A percentile compares a stretch with the other conserved stretches of the same genome.
Conservation (phyloP, 257 asterid species). For the Paraleonurus japonicus region DNA sequence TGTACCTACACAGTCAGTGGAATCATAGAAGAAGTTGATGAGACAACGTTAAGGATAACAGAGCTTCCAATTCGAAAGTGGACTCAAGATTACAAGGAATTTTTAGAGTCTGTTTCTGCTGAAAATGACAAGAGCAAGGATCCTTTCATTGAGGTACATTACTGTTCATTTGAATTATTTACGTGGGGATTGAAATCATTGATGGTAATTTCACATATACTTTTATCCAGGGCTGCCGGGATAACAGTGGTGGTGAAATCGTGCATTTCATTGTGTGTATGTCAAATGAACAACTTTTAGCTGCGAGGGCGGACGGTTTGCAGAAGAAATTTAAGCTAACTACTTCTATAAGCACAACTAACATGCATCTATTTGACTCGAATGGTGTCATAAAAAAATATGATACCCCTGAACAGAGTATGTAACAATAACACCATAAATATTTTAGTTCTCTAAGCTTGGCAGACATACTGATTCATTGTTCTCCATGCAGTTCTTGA, state of each 20-base stretch:
- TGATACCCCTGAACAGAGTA: slow-evolving; percentile 94
- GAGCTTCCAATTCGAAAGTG: slow-evolving; percentile 92
- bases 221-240: slow-evolving; percentile 54
- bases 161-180: background rate
- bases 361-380: slow-evolving; percentile 94
- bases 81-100: slow-evolving; percentile 94
- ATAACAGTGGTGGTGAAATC: slow-evolving; percentile 62
- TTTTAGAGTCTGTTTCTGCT: slow-evolving; percentile 67
- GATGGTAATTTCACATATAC: slow-evolving; percentile 4
- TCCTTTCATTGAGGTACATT: slow-evolving; percentile 72
- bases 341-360: slow-evolving; percentile 69
- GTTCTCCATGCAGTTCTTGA: slow-evolving; percentile 71
- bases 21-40: slow-evolving; percentile 69
- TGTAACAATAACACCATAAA: slow-evolving; percentile 16
- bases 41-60: slow-evolving; percentile 56
- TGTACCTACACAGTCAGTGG: slow-evolving; percentile 68
- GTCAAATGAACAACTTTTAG: slow-evolving; percentile 54
- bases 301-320: slow-evolving; percentile 72
- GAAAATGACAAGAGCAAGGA: slow-evolving; percentile 75
- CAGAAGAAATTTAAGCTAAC: slow-evolving; percentile 80
- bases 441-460: background rate
- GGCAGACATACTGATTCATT: background rate
- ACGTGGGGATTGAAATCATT: background rate
- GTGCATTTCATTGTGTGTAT: slow-evolving; percentile 60
- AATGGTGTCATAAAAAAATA: slow-evolving; percentile 82